Evolutionary conservation across 495 filamentous ascomycete species (phyloP).

Genomic region (Daldinia decipiens): DNA sequence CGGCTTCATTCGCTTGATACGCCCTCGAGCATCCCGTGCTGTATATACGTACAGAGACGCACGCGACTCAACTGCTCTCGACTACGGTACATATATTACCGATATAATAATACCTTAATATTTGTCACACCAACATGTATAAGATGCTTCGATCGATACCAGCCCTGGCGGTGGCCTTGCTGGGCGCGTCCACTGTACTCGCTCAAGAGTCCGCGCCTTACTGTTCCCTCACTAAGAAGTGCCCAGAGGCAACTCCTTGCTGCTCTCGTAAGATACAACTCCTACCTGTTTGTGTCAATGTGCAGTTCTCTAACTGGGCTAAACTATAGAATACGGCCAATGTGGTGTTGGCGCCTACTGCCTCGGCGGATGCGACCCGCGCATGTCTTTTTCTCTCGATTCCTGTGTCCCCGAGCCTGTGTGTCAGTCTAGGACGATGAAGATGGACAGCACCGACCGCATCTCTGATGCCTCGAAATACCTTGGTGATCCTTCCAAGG

Average conservation of each 20-base stretch:
- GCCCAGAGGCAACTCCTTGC: constrained; percentile 81
- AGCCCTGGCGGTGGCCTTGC: constrained; percentile 53
- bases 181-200: constrained; percentile 54
- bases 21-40: constrained; percentile 9
- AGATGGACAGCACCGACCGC: constrained; percentile 73
- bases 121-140: constrained; percentile 13
- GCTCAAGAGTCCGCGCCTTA: constrained; percentile 40
- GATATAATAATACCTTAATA: constrained; percentile 38
- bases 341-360: constrained; percentile 96
- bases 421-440: constrained; percentile 79
- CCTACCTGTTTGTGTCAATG: not conserved
- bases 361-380: constrained; percentile 92
- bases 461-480: constrained; percentile 78
- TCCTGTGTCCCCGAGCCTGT: constrained; percentile 88
- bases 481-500: constrained; percentile 78
- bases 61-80: constrained; percentile 25
- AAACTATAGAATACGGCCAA: constrained; percentile 82
- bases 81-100: constrained; percentile 22
- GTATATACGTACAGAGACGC: constrained; percentile 24
- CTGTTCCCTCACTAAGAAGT: constrained; percentile 67
- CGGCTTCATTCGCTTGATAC: constrained; percentile 31
- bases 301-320: constrained; percentile 35
- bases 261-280: constrained; percentile 80
- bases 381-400: constrained; percentile 79
- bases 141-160: constrained; percentile 53